Evolutionary conservation across 192 early-diverging fungal species (phyloP), one percentile per base, ranked within the genome.

Genomic region (Thoreauomyces humboldtii): DNA sequence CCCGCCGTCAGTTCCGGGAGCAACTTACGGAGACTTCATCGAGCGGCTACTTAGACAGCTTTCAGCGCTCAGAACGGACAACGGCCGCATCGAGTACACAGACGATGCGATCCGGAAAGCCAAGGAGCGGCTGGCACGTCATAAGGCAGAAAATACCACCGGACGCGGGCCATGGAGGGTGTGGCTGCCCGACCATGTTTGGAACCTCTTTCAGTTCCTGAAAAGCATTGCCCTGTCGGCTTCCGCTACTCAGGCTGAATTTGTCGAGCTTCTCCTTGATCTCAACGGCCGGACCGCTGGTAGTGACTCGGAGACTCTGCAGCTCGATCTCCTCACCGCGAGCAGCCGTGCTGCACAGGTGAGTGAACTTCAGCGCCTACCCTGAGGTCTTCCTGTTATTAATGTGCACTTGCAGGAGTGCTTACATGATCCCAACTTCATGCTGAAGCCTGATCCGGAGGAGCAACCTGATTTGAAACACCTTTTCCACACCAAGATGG

Each of bases 181-280:
- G 21, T 60, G 59, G 59, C 38, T 60, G 2, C 22, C 37, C 11
- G 59, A 45, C n/a, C 25, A 41, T 4, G 31, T 19, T 2, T 60
- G 43, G 37, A 29, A 42, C 27, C 19, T 25, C 28, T 60, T 60
- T 11, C 41, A 60, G 31, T 12, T 42, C 22, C 31, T 60, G 3
- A 60, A 45, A 45, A 31, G 11, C 14, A 24, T 42, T 1, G 4
- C 41, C 2, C 41, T 33, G 1, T n/a, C 22, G 14, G 59, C 15
- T 9, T 9, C 9, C 22, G 29, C 28, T 11, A 60, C 41, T 9
- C 37, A 45, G 38, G 42, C 41, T 7, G 59, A 60, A 31, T 45
- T 60, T n/a, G 41, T 46, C 41, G 59, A 60, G 31, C 43, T 60
- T 12, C 21, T 60, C 25, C 29, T 60, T 12, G 43, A 60, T 32